These are phyloP conservation scores for Vigna trinervia DNA, from an alignment of 306 rosid genomes.

Conservation along the genomic window DNA sequence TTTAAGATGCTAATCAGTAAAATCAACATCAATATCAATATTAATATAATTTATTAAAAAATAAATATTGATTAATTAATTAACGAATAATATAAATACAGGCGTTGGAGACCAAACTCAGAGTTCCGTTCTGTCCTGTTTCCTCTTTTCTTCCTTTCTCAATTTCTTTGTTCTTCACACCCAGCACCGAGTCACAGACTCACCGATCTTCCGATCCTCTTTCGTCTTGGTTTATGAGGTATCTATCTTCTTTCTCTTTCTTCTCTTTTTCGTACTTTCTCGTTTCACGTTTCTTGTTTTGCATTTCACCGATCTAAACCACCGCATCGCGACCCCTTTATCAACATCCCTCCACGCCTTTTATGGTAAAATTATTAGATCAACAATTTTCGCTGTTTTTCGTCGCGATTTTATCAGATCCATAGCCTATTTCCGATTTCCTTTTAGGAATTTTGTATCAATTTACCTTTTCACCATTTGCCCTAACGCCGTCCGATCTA, in stretches of 20 bases:
- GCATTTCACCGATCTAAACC: conserved; percentile 26
- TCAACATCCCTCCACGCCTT: not conserved
- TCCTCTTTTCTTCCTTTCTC: not conserved
- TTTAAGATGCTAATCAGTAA: not conserved
- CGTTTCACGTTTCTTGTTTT: not conserved
- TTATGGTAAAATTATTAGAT: not conserved
- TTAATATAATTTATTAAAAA: not conserved
- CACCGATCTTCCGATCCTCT: conserved; percentile 72
- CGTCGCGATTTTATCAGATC: conserved; percentile 30
- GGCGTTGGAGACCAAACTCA: not conserved
- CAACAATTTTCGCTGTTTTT: not conserved
- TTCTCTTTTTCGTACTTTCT: not conserved
- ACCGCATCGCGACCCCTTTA: not conserved
- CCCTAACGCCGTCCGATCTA: conserved; percentile 12
- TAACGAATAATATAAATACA: conserved; percentile 23
- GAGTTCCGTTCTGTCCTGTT: not conserved
- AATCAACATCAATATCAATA: not conserved
- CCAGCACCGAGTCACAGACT: conserved; percentile 54
- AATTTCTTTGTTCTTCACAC: not conserved
- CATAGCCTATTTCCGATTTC: not conserved
- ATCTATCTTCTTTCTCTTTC: not conserved
- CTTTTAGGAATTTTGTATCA: not conserved
- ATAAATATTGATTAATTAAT: not conserved
- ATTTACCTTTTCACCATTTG: not conserved
- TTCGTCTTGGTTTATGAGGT: conserved; percentile 99